These are phyloP conservation scores for Syzygium syzygioides DNA, from an alignment of 441 rosid species.

Conservation along the genomic window DNA sequence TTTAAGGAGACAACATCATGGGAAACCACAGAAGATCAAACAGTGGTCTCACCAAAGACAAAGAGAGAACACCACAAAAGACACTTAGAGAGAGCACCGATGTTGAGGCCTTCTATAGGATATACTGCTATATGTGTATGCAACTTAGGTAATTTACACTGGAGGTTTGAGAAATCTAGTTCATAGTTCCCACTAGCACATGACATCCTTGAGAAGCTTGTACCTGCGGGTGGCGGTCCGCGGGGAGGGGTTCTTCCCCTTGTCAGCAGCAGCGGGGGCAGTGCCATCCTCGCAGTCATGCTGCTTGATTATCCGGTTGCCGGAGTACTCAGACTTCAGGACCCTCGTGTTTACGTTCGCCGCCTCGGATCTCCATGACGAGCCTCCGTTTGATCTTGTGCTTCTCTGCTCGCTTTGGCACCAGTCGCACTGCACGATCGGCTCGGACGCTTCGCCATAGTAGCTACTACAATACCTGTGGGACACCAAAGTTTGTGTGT, in stretches of 20 bases:
- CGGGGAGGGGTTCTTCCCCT: constrained; percentile 65
- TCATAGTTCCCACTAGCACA: constrained; percentile 40
- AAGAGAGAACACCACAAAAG: not conserved
- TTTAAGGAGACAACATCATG: not conserved
- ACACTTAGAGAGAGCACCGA: not conserved
- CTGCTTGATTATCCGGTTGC: constrained; percentile 46
- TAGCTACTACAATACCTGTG: constrained; percentile 86
- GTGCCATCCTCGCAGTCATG: constrained; percentile 33
- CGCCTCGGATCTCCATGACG: constrained; percentile 28
- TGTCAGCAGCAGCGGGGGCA: constrained; percentile 5
- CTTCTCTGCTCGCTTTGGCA: constrained; percentile 64
- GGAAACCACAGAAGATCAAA: not conserved
- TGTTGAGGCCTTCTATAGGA: not conserved
- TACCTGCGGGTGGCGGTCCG: constrained; percentile 82
- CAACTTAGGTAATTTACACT: not conserved
- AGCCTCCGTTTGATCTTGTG: constrained; percentile 23
- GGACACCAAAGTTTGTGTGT: not conserved
- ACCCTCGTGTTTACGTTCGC: constrained; percentile 21
- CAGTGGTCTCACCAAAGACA: not conserved
- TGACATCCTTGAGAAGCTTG: constrained; percentile 98
- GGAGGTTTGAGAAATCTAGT: not conserved
- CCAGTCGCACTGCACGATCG: constrained; percentile 78
- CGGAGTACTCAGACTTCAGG: constrained; percentile 50
- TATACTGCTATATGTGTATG: not conserved
- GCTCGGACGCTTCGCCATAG: constrained; percentile 54